These are phyloP conservation scores for Vitis cinerea DNA, from an alignment of 164 flowering plant genomes.

Conservation along the genomic window DNA sequence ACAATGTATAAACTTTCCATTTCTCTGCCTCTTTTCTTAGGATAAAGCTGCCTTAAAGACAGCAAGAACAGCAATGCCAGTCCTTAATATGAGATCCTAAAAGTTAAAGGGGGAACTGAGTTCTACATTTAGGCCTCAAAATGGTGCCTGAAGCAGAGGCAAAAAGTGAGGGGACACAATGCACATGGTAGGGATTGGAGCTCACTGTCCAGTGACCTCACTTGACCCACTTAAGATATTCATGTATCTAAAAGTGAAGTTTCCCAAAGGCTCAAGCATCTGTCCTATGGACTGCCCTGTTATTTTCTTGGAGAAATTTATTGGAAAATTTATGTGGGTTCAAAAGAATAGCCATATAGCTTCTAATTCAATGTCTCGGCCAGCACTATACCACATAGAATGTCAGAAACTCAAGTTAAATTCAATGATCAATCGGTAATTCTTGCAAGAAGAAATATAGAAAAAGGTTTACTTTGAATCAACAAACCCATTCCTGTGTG, in stretches of 20 bases:
- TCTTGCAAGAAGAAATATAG: too few relatives aligned
- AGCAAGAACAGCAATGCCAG: not conserved
- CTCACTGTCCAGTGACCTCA: not conserved
- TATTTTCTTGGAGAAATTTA: too few relatives aligned
- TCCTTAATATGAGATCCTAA: not conserved
- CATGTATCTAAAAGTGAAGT: not conserved
- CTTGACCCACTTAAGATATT: not conserved
- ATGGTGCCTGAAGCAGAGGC: not conserved
- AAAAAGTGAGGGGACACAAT: slow-evolving; percentile 3
- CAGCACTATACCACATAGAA: too few relatives aligned
- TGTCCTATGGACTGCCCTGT: not conserved
- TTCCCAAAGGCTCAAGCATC: not conserved
- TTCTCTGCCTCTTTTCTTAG: not conserved
- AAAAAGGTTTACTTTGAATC: too few relatives aligned
- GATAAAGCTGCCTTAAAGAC: not conserved
- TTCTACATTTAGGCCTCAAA: not conserved
- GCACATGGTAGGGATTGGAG: slow-evolving; percentile 1
- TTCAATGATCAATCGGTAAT: too few relatives aligned
- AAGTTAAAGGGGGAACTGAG: not conserved
- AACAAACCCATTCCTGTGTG: too few relatives aligned
- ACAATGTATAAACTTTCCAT: not conserved
- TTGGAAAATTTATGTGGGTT: too few relatives aligned
- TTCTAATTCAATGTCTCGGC: too few relatives aligned
- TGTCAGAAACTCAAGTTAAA: too few relatives aligned
- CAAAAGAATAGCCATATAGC: too few relatives aligned